These are phyloP conservation scores for Daldinia loculata DNA, from an alignment of 495 filamentous ascomycete genomes.

Conservation along the genomic window DNA sequence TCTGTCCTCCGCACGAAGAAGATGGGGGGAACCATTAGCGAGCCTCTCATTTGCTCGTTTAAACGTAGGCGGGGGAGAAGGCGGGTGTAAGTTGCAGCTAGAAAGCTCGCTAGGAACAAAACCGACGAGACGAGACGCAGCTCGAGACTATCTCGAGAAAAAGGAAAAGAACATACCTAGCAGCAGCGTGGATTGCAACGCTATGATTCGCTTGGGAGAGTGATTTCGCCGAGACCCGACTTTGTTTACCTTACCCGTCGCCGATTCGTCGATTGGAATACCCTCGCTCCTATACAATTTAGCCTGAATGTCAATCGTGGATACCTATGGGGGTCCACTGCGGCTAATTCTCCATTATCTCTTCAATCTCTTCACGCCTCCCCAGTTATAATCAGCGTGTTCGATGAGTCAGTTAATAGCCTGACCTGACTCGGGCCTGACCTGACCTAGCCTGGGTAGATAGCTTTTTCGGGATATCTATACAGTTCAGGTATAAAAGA, in stretches of 20 bases:
- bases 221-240: slow-evolving; percentile 42
- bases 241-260: slow-evolving; percentile 1
- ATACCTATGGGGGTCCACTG: slow-evolving; percentile 32
- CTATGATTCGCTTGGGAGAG: slow-evolving; percentile 37
- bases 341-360: slow-evolving; percentile 38
- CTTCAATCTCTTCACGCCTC: background rate
- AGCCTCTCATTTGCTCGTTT: slow-evolving; percentile 37
- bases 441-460: too few species aligned
- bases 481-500: too few species aligned
- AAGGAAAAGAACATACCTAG: background rate
- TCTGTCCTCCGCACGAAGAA: slow-evolving; percentile 6
- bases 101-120: slow-evolving; percentile 24
- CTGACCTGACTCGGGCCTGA: too few species aligned
- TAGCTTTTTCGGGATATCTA: too few species aligned
- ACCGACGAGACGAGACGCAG: slow-evolving; percentile 27
- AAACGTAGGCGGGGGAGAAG: slow-evolving; percentile 22
- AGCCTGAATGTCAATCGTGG: slow-evolving; percentile 39
- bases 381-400: background rate
- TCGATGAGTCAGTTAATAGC: too few species aligned
- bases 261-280: slow-evolving; percentile 1
- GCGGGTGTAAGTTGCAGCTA: slow-evolving; percentile 4
- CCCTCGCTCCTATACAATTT: slow-evolving; percentile 31
- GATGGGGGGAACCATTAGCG: slow-evolving; percentile 18
- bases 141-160: slow-evolving; percentile 10
- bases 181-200: slow-evolving; percentile 11